Base-by-base conservation (phyloP, 2,329 filamentous ascomycete species). In the Colletotrichum trifolii region DNA sequence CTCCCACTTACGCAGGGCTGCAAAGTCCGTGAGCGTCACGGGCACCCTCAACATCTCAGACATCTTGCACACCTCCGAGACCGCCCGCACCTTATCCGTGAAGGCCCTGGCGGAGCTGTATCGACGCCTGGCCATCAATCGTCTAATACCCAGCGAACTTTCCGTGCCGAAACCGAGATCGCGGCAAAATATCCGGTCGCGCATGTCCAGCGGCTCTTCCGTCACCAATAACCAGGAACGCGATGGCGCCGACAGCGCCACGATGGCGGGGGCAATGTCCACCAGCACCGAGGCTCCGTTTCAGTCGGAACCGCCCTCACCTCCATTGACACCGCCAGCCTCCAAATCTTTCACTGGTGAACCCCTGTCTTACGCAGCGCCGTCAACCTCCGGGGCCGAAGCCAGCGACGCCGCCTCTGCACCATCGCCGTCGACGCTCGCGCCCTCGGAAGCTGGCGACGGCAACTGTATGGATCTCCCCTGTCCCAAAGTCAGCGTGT, bases 401-500 rank as follows among this genome's bases (percentile, higher is more conserved):
- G 62, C 66, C 33, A 70, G 72, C 34, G 71, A 74, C 60, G 48
- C 64, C 8, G 68, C 69, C 35, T 72, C 72, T 17, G 67, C 65
- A 10, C 66, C 54, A 54, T 40, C 64, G 2, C 58, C 43, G 35
- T 56, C 67, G 15, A 68, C 67, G 7, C 64, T 55, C 56, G 46
- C 65, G 5, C 57, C 45, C 34, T 58, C 67, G 33, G 68, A 62
- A 8, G 60, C 67, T n/a, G 57, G 43, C 15, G 48, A 40, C 8
- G 50, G 48, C 49, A 33, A n/a, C 6, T 52, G 49, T n/a, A 54
- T 60, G 6, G 39, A 50, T 13, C 36, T 54, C 7, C 50, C 67
- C 35, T 70, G 73, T 3, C 75, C 76, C 33, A 75, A 71, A 50
- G 79, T 79, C 60, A 76, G 76, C 69, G 77, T 80, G 34, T 78